These are phyloP conservation scores for Eimeria nieschulzi DNA, from an alignment of 169 alveolate genomes.

Conservation along the genomic window DNA sequence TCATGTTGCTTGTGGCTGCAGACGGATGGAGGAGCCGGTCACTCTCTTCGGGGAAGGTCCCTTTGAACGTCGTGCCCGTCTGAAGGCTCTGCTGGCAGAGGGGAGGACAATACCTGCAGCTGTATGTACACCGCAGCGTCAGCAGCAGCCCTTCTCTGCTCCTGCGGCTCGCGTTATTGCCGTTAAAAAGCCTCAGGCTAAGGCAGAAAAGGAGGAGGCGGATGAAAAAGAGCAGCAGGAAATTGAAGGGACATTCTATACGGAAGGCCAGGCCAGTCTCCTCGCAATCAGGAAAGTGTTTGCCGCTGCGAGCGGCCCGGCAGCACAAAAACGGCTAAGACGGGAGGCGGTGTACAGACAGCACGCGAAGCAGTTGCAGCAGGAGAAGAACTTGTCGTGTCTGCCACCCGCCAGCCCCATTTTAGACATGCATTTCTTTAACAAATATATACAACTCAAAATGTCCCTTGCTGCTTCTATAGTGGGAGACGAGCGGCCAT, in stretches of 20 bases:
- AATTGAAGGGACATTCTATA: conserved; percentile 36
- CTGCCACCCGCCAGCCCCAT: conserved; percentile 5
- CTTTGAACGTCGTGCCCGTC: conserved; percentile 75
- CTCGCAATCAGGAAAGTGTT: background rate
- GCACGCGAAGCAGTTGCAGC: conserved; percentile 38
- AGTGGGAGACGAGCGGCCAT: conserved; percentile 75
- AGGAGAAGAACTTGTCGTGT: conserved; percentile 2
- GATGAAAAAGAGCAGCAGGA: conserved; percentile 32
- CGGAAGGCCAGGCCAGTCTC: conserved; percentile 41
- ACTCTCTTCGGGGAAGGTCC: conserved; percentile 76
- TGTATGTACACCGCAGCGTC: conserved; percentile 6
- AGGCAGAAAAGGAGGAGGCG: background rate
- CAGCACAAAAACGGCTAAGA: conserved; percentile 20
- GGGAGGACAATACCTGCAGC: conserved; percentile 17
- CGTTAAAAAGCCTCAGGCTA: conserved; percentile 25
- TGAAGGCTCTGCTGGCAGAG: conserved; percentile 62
- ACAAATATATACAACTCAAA: background rate
- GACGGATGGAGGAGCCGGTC: conserved; percentile 68
- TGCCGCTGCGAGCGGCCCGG: conserved; percentile 1
- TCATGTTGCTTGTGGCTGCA: conserved; percentile 1
- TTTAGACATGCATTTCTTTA: background rate
- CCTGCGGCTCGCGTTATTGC: conserved; percentile 39
- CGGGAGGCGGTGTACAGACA: conserved; percentile 46
- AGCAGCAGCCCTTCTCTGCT: background rate
- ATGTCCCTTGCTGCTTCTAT: conserved; percentile 21